phyloP scores from a whole-genome alignment of 257 asterid genomes.

The Petunia axillaris region DNA sequence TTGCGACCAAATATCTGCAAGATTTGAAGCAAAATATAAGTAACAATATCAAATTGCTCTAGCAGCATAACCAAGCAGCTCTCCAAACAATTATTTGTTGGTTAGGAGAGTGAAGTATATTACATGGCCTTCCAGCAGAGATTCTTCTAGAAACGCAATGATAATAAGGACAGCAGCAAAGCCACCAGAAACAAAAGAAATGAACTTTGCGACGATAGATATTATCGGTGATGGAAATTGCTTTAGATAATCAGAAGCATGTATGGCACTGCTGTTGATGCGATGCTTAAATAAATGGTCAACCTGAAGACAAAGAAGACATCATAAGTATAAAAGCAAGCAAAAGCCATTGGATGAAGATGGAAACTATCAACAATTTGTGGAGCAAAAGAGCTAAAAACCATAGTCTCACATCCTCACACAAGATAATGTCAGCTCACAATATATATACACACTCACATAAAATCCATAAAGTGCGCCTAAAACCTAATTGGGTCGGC shows the following conservation, averaged over 20 bases:
- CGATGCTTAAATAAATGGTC: slow-evolving; percentile 97
- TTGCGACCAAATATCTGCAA: slow-evolving; percentile 94
- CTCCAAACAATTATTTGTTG: background rate
- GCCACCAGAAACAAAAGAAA: slow-evolving; percentile 97
- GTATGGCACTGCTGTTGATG: slow-evolving; percentile 70
- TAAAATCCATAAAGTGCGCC: background rate
- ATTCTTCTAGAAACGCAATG: slow-evolving; percentile 92
- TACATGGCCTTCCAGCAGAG: slow-evolving; percentile 99
- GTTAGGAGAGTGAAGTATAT: slow-evolving; percentile 25
- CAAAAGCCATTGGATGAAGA: background rate
- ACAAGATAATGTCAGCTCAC: background rate
- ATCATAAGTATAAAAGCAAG: slow-evolving; percentile 17
- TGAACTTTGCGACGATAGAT: slow-evolving; percentile 86
- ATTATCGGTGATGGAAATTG: slow-evolving; percentile 92
- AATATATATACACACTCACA: background rate
- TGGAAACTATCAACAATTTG: background rate
- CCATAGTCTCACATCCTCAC: slow-evolving; percentile 3
- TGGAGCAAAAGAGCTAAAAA: slow-evolving; percentile 22
- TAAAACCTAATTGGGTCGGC: slow-evolving; percentile 15
- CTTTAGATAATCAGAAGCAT: slow-evolving; percentile 87
- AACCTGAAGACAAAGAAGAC: slow-evolving; percentile 54
- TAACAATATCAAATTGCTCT: slow-evolving; percentile 2
- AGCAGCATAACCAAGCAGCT: slow-evolving; percentile 13
- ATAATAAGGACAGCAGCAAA: slow-evolving; percentile 97
- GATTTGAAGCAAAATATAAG: slow-evolving; percentile 29